Evolutionary conservation across 441 rosid genomes (phyloP), one percentile per base, ranked within the genome.

Genomic region (Manihot esculenta): DNA sequence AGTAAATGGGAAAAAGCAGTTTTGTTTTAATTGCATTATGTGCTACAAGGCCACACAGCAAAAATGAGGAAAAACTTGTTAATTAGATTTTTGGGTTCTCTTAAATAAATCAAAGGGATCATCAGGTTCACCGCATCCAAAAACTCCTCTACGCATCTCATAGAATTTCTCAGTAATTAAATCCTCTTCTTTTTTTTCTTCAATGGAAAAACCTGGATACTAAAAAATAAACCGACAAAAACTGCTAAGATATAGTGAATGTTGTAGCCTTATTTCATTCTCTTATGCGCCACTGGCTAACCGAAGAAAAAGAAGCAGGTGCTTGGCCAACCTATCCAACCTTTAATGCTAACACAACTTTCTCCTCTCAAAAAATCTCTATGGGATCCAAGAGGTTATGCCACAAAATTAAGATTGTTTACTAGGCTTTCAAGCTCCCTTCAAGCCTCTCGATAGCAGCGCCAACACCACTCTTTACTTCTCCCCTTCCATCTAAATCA

Each of bases 371-470:
- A n/a, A n/a, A n/a, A n/a, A n/a, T n/a, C n/a, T n/a, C n/a, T 14
- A 35, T n/a, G 35, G n/a, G n/a, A n/a, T n/a, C 38, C 6, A 20
- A n/a, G n/a, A n/a, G n/a, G n/a, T n/a, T n/a, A n/a, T n/a, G n/a
- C n/a, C 21, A 12, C 48, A 27, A 53, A 48, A 30, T 26, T 41
- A 7, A 33, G 38, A 24, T 59, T 30, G 51, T 21, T 63, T 68
- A 70, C 49, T 70, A 14, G 3, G 57, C 56, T 6, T 59, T 88
- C 78, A 86, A 73, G 71, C 77, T 84, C 64, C 77, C 89, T 78
- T 89, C 97, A 26, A 92, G 89, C 84, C 91, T 85, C 66, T 92
- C 90, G 54, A 92, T 92, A 35, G 94, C 91, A 45, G 89, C 88
- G 68, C 91, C 90, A 56, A 92, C 92, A 33, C 96, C 96, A 54